These are phyloP conservation scores for Magnaporthiopsis rhizophila DNA, from an alignment of 2,329 filamentous ascomycete genomes.

Conservation along the genomic window DNA sequence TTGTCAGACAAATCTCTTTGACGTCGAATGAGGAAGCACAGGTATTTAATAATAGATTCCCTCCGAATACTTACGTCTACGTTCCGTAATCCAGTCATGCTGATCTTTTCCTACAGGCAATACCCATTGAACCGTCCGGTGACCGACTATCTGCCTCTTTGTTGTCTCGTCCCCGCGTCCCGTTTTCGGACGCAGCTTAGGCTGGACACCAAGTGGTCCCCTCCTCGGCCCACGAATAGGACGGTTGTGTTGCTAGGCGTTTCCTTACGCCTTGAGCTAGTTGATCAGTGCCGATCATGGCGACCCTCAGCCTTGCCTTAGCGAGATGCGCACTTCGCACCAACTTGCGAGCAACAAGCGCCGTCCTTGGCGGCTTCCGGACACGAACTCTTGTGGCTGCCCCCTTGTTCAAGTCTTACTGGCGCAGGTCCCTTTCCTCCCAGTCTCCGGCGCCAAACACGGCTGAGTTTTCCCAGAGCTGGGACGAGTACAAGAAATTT, in stretches of 20 bases:
- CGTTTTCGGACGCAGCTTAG: neutral
- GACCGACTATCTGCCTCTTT: neutral
- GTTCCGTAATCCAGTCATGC: neutral
- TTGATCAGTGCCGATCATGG: neutral
- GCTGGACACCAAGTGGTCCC: too few relatives aligned
- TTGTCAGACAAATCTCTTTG: too few relatives aligned
- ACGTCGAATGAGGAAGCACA: too few relatives aligned
- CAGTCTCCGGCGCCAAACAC: neutral
- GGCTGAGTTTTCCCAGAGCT: slow-evolving; percentile 12
- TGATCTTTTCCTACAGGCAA: neutral
- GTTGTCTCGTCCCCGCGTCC: neutral
- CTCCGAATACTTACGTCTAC: neutral
- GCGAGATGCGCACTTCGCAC: neutral
- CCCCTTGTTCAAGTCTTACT: neutral
- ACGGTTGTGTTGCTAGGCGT: neutral
- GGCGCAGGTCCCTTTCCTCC: neutral
- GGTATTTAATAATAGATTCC: neutral
- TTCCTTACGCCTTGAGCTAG: neutral
- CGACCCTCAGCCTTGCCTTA: neutral
- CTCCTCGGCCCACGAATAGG: too few relatives aligned
- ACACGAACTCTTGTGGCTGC: neutral
- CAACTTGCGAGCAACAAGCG: neutral
- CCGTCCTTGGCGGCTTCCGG: neutral
- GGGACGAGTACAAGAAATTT: slow-evolving; percentile 35
- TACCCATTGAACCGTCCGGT: neutral